phyloP scores from a whole-genome alignment of 192 early-diverging fungal species.

The Coemansia sp. region DNA sequence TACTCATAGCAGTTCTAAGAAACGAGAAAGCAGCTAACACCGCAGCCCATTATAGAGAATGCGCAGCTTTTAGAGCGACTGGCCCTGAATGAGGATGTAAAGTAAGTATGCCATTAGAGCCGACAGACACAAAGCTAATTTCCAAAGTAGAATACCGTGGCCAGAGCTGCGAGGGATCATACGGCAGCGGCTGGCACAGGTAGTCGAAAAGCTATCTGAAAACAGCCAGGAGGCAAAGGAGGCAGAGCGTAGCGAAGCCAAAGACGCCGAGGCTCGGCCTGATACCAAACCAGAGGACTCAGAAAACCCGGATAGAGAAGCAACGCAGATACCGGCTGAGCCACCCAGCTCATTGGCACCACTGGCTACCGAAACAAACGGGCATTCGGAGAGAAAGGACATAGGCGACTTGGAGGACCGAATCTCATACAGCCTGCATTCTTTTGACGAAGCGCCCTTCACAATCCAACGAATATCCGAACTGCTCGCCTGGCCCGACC shows the following conservation, averaged over 20 bases:
- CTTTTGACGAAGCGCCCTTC: slow-evolving; percentile 51
- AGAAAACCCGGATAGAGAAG: background rate
- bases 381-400: background rate
- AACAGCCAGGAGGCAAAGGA: slow-evolving; percentile 10
- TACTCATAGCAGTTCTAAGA: no score
- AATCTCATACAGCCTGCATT: slow-evolving; percentile 36
- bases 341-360: background rate
- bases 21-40: no score
- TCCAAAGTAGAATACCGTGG: slow-evolving; percentile 32
- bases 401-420: slow-evolving; percentile 43
- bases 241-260: background rate
- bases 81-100: slow-evolving; percentile 38
- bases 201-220: slow-evolving; percentile 21
- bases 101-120: slow-evolving; percentile 10
- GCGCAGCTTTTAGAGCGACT: slow-evolving; percentile 29
- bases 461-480: slow-evolving; percentile 52
- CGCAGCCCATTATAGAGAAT: slow-evolving; percentile 22
- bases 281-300: no score
- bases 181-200: slow-evolving; percentile 33
- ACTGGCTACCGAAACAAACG: slow-evolving; percentile 5
- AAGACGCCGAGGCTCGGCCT: no score
- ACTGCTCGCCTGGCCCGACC: slow-evolving; percentile 40
- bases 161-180: slow-evolving; percentile 38
- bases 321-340: background rate
- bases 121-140: background rate